Conservation (phyloP, 805 yeast genomes). For the Suhomyces prunicola region DNA sequence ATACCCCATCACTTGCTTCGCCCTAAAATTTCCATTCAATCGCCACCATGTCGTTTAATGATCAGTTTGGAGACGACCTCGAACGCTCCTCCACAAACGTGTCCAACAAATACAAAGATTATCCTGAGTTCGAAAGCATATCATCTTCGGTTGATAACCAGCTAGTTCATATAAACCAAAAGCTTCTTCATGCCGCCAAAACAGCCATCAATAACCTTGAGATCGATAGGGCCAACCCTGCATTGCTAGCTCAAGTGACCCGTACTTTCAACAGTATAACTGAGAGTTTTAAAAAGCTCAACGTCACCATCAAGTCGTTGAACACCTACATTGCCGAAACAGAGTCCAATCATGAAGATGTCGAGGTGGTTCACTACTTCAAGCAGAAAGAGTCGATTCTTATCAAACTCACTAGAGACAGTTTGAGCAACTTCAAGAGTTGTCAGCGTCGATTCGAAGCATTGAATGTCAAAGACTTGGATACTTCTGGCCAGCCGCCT, state of each 20-base stretch:
- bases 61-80: constrained; percentile 22
- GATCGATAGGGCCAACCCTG: constrained; percentile 6
- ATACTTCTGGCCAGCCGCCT: neutral
- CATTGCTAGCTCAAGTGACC: constrained; percentile 15
- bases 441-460: constrained; percentile 5
- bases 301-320: constrained; percentile 25
- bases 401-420: constrained; percentile 27
- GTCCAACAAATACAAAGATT: constrained; percentile 32
- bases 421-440: constrained; percentile 9
- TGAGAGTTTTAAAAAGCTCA: constrained; percentile 27
- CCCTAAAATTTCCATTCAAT: neutral
- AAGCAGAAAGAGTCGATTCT: constrained; percentile 39
- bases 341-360: constrained; percentile 37
- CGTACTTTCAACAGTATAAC: constrained; percentile 23
- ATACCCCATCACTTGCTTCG: neutral
- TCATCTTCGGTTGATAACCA: constrained; percentile 31
- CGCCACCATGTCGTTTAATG: constrained; percentile 27
- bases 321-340: constrained; percentile 26
- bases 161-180: constrained; percentile 28
- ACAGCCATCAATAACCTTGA: constrained; percentile 2
- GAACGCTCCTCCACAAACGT: constrained; percentile 21
- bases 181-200: constrained; percentile 12
- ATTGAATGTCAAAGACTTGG: neutral
- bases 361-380: constrained; percentile 34
- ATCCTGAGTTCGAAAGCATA: constrained; percentile 37